These are phyloP conservation scores for Xylariaceae sp. DNA, from an alignment of 2,329 filamentous ascomycete species.

Conservation along the genomic window DNA sequence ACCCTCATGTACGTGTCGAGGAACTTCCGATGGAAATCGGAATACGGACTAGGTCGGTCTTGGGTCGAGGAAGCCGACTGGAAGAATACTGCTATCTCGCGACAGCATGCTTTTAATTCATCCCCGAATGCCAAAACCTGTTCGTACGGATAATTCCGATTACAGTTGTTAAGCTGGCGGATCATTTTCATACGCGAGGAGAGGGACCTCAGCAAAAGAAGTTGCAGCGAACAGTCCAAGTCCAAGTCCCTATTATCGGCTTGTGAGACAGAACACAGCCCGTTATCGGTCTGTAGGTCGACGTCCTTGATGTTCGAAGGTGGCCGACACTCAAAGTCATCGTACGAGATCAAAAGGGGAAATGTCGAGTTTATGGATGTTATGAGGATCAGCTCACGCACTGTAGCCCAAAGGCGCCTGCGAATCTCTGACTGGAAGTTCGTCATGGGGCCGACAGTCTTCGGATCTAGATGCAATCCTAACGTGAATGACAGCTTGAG, in stretches of 20 bases:
- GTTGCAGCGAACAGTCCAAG: conserved; percentile 28
- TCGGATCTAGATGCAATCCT: conserved; percentile 36
- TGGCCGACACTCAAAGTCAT: conserved; percentile 20
- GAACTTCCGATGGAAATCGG: conserved; percentile 29
- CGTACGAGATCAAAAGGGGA: conserved; percentile 18
- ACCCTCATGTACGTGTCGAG: conserved; percentile 32
- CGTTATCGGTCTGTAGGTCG: conserved; percentile 4
- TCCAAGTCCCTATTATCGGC: conserved; percentile 2
- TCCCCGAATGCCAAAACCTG: conserved; percentile 18
- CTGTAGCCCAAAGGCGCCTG: conserved; percentile 35
- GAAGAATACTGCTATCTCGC: conserved; percentile 27
- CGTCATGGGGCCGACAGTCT: conserved; percentile 21
- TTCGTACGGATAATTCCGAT: conserved; percentile 17
- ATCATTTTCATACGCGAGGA: conserved; percentile 24
- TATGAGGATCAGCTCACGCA: conserved; percentile 31
- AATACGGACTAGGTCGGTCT: not conserved
- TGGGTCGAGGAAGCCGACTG: not conserved
- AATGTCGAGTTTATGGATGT: conserved; percentile 29
- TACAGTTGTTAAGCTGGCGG: conserved; percentile 24
- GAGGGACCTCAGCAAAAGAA: conserved; percentile 27
- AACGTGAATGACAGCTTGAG: conserved; percentile 35
- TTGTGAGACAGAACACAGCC: not conserved
- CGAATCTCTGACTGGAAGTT: conserved; percentile 32
- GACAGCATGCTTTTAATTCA: conserved; percentile 24
- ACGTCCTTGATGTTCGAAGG: conserved; percentile 29